Evolutionary conservation across 1,284 basidiomycete species (phyloP).

Genomic region (Stygiomarasmius scandens): DNA sequence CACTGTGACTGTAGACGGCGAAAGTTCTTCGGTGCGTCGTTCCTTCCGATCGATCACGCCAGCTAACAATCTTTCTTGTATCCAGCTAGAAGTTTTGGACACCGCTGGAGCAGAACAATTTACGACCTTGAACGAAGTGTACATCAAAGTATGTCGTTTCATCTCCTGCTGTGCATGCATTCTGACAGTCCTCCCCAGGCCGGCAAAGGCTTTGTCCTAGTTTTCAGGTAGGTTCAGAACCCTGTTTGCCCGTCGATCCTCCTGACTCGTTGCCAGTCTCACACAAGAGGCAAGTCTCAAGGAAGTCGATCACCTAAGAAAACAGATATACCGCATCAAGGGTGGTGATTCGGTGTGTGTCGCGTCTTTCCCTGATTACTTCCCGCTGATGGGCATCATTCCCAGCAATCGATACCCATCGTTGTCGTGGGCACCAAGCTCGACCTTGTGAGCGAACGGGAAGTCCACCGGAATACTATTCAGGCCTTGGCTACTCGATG

Average conservation of each 20-base stretch:
- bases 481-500: slow-evolving; percentile 67
- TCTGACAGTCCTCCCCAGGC: slow-evolving; percentile 39
- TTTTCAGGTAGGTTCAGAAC: slow-evolving; percentile 63
- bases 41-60: slow-evolving; percentile 4
- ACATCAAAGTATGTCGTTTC: slow-evolving; percentile 63
- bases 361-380: background rate
- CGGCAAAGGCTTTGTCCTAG: slow-evolving; percentile 79
- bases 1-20: slow-evolving; percentile 62
- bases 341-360: slow-evolving; percentile 58
- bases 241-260: background rate
- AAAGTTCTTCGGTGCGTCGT: slow-evolving; percentile 52
- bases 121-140: slow-evolving; percentile 75
- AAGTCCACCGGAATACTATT: slow-evolving; percentile 71
- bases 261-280: slow-evolving; percentile 46
- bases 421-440: slow-evolving; percentile 90
- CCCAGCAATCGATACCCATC: slow-evolving; percentile 66
- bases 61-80: slow-evolving; percentile 20
- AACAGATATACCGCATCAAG: slow-evolving; percentile 82
- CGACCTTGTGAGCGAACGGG: slow-evolving; percentile 81
- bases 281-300: slow-evolving; percentile 77
- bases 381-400: background rate
- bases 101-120: slow-evolving; percentile 92
- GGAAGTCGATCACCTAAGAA: slow-evolving; percentile 77
- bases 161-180: background rate
- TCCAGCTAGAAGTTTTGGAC: slow-evolving; percentile 82